phyloP scores from a whole-genome alignment of 2,329 filamentous ascomycete species.

The Clarireedia sp. region DNA sequence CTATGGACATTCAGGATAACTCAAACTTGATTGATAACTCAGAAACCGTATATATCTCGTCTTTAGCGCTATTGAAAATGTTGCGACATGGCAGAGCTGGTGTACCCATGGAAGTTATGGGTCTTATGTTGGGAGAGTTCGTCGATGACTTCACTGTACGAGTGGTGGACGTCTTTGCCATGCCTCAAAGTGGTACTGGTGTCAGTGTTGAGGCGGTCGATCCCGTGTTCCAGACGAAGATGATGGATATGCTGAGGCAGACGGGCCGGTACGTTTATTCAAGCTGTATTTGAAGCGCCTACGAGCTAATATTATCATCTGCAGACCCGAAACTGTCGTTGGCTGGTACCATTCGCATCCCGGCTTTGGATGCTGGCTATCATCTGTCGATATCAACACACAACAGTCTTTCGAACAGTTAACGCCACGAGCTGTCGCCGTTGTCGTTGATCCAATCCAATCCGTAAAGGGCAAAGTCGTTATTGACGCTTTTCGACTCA shows the following conservation, averaged over 20 bases:
- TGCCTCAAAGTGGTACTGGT: slow-evolving; percentile 97
- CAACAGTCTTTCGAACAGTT: slow-evolving; percentile 99
- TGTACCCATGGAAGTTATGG: slow-evolving; percentile 99
- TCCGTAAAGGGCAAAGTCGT: slow-evolving; percentile 99
- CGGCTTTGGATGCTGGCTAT: slow-evolving; percentile 98
- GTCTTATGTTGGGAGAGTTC: slow-evolving; percentile 96
- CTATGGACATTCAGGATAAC: slow-evolving; percentile 57
- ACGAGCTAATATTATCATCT: slow-evolving; percentile 12
- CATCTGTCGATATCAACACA: slow-evolving; percentile 98
- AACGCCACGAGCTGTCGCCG: slow-evolving; percentile 90
- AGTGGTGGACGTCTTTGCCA: slow-evolving; percentile 97
- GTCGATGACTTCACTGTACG: slow-evolving; percentile 98
- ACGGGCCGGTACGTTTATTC: slow-evolving; percentile 66
- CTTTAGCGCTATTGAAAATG: slow-evolving; percentile 96
- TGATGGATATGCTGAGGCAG: slow-evolving; percentile 99
- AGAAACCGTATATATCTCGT: slow-evolving; percentile 98
- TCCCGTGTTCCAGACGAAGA: slow-evolving; percentile 98
- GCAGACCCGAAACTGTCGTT: slow-evolving; percentile 88
- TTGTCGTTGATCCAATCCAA: slow-evolving; percentile 97
- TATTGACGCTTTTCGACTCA: slow-evolving; percentile 96
- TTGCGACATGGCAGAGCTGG: slow-evolving; percentile 92
- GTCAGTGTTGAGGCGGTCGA: slow-evolving; percentile 98
- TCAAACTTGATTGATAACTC: slow-evolving; percentile 94
- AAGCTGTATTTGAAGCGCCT: neutral
- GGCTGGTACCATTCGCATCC: slow-evolving; percentile 99